phyloP scores from a whole-genome alignment of 192 early-diverging fungal genomes.

The Coemansia sp. region DNA sequence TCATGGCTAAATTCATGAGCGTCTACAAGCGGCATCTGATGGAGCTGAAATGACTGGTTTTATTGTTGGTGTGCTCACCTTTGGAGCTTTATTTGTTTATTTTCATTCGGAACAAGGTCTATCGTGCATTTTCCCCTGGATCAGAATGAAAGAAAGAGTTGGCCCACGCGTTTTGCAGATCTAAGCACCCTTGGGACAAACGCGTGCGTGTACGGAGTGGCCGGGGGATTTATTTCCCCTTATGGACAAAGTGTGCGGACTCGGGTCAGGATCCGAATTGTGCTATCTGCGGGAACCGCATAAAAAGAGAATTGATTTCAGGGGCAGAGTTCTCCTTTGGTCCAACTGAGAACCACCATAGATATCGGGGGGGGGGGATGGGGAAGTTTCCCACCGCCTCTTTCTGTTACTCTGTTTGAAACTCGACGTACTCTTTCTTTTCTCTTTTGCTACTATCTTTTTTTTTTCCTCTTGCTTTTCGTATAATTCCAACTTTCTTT shows the following conservation, averaged over 20 bases:
- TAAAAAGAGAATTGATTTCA: too few species aligned
- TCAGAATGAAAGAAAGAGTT: not conserved
- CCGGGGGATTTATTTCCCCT: slow-evolving; percentile 3
- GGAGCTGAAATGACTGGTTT: slow-evolving; percentile 22
- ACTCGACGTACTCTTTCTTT: not conserved
- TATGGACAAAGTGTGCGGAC: not conserved
- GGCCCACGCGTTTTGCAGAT: not conserved
- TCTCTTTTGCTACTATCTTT: not conserved
- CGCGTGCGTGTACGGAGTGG: slow-evolving; percentile 15
- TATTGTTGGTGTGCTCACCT: not conserved
- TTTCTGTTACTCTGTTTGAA: too few species aligned
- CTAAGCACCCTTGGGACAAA: not conserved
- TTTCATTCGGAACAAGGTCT: too few species aligned
- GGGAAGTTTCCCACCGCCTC: too few species aligned
- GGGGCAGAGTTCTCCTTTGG: too few species aligned
- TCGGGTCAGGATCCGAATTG: not conserved
- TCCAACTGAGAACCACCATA: too few species aligned
- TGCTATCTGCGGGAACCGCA: too few species aligned
- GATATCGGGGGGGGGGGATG: too few species aligned
- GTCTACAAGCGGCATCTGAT: slow-evolving; percentile 79
- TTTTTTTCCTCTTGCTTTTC: slow-evolving; percentile 2
- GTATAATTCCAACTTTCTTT: slow-evolving; percentile 12
- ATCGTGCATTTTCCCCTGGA: too few species aligned
- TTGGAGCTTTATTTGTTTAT: too few species aligned
- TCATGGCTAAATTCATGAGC: slow-evolving; percentile 89